Base-by-base conservation (phyloP, 225 moss, liverwort and hornwort species). In the Physcomitrium patens region DNA sequence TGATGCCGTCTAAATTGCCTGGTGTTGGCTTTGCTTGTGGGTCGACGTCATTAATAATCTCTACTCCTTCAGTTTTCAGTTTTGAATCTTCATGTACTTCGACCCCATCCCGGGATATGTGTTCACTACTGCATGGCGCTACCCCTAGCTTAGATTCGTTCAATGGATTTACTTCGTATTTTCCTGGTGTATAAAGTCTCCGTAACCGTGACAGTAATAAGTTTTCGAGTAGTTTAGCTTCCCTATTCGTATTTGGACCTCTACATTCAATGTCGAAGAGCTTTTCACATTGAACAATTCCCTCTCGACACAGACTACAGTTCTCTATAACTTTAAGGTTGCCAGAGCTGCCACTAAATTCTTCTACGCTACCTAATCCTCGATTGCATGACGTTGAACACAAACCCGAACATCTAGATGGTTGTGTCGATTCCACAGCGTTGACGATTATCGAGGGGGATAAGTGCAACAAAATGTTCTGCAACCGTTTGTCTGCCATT, bases 401-500 rank as follows among this genome's bases (percentile, higher is more conserved):
- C 18, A 24, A 51, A 72, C 15, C 50, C 20, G 50, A 61, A 12
- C 62, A 31, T 63, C 23, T 41, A 44, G 56, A 65, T 44, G 44
- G 26, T 9, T 64, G 43, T 9, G 23, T 10, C 24, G 52, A 37
- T 37, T 37, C 31, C 31, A 37, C 7, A 37, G 31, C 31, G 37
- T 12, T 28, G 41, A 43, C 41, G 22, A 3, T 77, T 0, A 79
- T 23, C 5, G 82, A 80, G 2, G 87, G 87, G 8, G 68, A 79
- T 27, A 87, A 69, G 77, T 87, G 87, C 49, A 60, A 85, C 3
- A 77, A 68, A 48, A 87, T n/a, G 44, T 37, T 80, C 17, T 65
- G 74, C 60, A 87, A 22, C 47, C 87, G 71, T 72, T 69, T 47
- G 31, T 87, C 60, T 71, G 80, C 77, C 85, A 85, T 85, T 23